phyloP scores from a whole-genome alignment of 495 filamentous ascomycete species.

The Neurospora intermedia region DNA sequence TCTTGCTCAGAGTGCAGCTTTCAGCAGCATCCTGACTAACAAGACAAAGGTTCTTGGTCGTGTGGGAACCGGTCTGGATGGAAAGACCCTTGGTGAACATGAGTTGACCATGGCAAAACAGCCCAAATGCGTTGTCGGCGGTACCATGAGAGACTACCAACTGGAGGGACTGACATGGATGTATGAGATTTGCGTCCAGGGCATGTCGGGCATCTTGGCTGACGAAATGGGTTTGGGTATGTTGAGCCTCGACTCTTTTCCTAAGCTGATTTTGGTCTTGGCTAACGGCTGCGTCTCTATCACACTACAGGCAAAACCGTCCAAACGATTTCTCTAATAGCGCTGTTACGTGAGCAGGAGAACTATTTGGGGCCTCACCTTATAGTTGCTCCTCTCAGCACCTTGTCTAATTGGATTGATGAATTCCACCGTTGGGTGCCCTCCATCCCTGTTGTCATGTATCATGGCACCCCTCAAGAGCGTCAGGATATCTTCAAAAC shows the following conservation, averaged over 20 bases:
- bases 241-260: constrained; percentile 1
- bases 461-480: constrained; percentile 71
- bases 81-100: constrained; percentile 58
- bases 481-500: constrained; percentile 59
- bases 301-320: constrained; percentile 58
- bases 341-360: constrained; percentile 77
- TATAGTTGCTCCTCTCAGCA: constrained; percentile 82
- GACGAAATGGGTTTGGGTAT: constrained; percentile 92
- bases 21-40: constrained; percentile 42
- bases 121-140: constrained; percentile 72
- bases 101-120: constrained; percentile 72
- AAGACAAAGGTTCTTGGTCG: constrained; percentile 45
- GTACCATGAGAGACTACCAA: constrained; percentile 89
- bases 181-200: constrained; percentile 70
- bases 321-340: constrained; percentile 85
- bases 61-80: constrained; percentile 41
- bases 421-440: constrained; percentile 90
- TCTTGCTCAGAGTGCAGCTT: constrained; percentile 34
- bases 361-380: constrained; percentile 75
- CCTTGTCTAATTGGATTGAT: constrained; percentile 91
- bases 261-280: background rate
- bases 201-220: constrained; percentile 86
- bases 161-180: constrained; percentile 93
- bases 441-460: constrained; percentile 72
- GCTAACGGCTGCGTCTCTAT: background rate